A percentile compares a stretch with the other conserved stretches of the same genome.
Evolutionary conservation across 768 basidiomycete genomes (phyloP).

Genomic region (Myochromella boudieri): DNA sequence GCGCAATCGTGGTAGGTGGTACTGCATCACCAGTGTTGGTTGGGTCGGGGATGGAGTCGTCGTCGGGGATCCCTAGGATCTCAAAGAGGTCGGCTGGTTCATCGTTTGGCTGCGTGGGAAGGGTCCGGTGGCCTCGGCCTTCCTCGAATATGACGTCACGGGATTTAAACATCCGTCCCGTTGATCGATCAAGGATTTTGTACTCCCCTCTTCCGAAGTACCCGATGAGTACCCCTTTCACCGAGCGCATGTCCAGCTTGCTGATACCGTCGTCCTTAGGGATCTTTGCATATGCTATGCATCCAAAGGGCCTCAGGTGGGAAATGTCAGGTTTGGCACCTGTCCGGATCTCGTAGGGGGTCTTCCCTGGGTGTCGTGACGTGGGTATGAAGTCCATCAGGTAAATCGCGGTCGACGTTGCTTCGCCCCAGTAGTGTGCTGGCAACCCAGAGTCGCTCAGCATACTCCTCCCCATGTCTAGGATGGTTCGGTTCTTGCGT

Average conservation of each 20-base stretch:
- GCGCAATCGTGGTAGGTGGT: no score
- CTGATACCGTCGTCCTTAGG: background rate
- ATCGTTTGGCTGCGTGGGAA: no score
- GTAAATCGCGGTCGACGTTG: background rate
- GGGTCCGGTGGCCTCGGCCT: background rate
- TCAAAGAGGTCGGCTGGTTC: no score
- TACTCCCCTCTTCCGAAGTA: background rate
- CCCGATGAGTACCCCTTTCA: background rate
- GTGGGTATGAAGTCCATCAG: background rate
- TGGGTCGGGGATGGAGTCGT: no score
- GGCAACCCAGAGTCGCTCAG: background rate
- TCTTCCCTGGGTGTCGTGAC: background rate
- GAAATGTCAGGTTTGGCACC: background rate
- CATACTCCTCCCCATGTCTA: background rate
- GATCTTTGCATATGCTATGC: background rate
- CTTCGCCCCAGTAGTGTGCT: background rate
- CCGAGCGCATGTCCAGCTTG: background rate
- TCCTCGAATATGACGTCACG: background rate
- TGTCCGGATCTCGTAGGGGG: background rate
- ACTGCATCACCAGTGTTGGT: no score
- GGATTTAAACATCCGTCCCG: background rate
- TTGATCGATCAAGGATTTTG: background rate
- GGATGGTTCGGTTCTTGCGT: background rate
- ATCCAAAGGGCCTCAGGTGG: conserved; percentile 2
- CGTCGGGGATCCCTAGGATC: no score